A percentile compares a stretch with the other conserved stretches of the same genome.
Evolutionary conservation across 495 filamentous ascomycete species (phyloP).

Genomic region (Mycothermus thermophilus): DNA sequence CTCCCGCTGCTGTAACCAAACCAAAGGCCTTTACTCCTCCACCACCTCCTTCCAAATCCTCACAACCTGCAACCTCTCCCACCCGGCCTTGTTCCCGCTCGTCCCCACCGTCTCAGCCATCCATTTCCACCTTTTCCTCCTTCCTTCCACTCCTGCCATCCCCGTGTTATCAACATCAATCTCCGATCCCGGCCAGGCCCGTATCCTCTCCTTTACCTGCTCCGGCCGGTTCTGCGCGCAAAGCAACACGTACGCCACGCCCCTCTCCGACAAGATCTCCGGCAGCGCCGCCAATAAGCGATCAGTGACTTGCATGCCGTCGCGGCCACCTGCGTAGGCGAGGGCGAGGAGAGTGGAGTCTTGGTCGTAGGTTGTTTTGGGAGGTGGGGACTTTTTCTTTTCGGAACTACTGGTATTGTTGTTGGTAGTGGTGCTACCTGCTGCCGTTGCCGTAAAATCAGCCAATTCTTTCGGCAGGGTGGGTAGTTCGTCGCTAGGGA

Average conservation of each 20-base stretch:
- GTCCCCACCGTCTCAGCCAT: slow-evolving; percentile 61
- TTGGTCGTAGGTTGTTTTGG: slow-evolving; percentile 38
- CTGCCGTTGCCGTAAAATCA: neutral
- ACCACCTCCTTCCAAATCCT: slow-evolving; percentile 58
- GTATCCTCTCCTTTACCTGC: slow-evolving; percentile 45
- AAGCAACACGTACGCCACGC: slow-evolving; percentile 78
- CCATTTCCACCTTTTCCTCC: slow-evolving; percentile 40
- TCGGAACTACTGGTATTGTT: neutral
- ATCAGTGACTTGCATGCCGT: slow-evolving; percentile 90
- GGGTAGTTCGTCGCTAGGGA: slow-evolving; percentile 64
- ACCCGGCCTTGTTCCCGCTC: slow-evolving; percentile 76
- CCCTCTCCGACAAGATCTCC: slow-evolving; percentile 45
- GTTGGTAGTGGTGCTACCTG: neutral
- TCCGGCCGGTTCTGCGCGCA: slow-evolving; percentile 78
- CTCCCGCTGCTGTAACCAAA: too few relatives aligned
- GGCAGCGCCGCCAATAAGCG: slow-evolving; percentile 56
- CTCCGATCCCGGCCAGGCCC: too few relatives aligned
- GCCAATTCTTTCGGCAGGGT: slow-evolving; percentile 14
- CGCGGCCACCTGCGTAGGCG: slow-evolving; percentile 72
- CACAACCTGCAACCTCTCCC: slow-evolving; percentile 78
- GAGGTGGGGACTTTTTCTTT: too few relatives aligned
- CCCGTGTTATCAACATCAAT: too few relatives aligned
- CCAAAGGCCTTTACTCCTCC: too few relatives aligned
- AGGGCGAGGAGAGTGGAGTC: slow-evolving; percentile 74
- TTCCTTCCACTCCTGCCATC: too few relatives aligned